These are phyloP conservation scores for Penicillium janthinellum DNA, from an alignment of 2,329 filamentous ascomycete genomes.

Conservation along the genomic window DNA sequence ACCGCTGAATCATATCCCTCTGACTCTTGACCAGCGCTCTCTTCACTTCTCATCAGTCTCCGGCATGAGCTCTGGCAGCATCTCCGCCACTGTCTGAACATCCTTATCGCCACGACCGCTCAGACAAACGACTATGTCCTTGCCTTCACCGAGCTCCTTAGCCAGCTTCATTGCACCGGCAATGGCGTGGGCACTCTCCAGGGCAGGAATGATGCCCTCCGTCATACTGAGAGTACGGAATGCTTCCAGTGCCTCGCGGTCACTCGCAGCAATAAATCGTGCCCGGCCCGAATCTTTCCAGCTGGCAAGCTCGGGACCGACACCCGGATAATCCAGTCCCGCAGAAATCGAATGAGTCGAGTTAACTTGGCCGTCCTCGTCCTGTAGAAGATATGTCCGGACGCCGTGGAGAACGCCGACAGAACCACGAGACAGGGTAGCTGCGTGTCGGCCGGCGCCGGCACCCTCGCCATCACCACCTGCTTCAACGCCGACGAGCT, in stretches of 20 bases:
- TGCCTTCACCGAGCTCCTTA: slow-evolving; percentile 80
- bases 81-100: slow-evolving; percentile 92
- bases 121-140: slow-evolving; percentile 88
- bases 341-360: slow-evolving; percentile 94
- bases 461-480: slow-evolving; percentile 89
- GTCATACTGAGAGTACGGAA: slow-evolving; percentile 81
- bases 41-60: slow-evolving; percentile 59
- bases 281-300: slow-evolving; percentile 90
- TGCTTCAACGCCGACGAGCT: slow-evolving; percentile 88
- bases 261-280: slow-evolving; percentile 82
- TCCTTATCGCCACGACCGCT: slow-evolving; percentile 95
- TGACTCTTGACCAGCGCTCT: not conserved
- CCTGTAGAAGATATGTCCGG: slow-evolving; percentile 88
- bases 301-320: slow-evolving; percentile 82
- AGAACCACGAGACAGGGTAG: slow-evolving; percentile 77
- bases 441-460: slow-evolving; percentile 77
- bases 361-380: slow-evolving; percentile 82
- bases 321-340: slow-evolving; percentile 91
- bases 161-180: slow-evolving; percentile 83
- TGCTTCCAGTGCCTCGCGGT: slow-evolving; percentile 80
- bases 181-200: slow-evolving; percentile 89
- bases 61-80: slow-evolving; percentile 79
- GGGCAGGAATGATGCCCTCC: slow-evolving; percentile 92
- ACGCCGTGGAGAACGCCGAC: slow-evolving; percentile 96
- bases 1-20: not conserved